Evolutionary conservation across 139 green algal genomes (phyloP), one percentile per base, ranked within the genome.

Genomic region (Tetraselmis striata): DNA sequence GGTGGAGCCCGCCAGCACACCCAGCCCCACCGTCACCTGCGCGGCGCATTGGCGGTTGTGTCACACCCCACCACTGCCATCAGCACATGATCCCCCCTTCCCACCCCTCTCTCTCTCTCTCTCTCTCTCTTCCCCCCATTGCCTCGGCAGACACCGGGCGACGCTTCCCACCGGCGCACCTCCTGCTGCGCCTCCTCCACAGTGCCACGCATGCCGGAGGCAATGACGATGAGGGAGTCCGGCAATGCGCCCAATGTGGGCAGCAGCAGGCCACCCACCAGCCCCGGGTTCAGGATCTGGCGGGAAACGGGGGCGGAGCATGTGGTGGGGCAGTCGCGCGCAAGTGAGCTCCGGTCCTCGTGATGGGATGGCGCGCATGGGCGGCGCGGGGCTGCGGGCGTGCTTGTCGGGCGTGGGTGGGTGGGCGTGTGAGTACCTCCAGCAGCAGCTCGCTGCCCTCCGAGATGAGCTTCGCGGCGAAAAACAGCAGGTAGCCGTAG

Each of bases 401-500:
- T n/a, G n/a, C n/a, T n/a, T n/a, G n/a, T n/a, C n/a, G n/a, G n/a
- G n/a, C n/a, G n/a, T n/a, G n/a, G n/a, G n/a, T n/a, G n/a, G n/a
- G n/a, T n/a, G n/a, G n/a, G n/a, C n/a, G n/a, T n/a, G n/a, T n/a
- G n/a, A n/a, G n/a, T n/a, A 90, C 81, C 76, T 95, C 88, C 76
- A 95, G 90, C 80, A 95, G 87, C 83, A 93, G 77, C 86, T 95
- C 91, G 45, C 78, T 88, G 45, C 91, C 91, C 30, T 94, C 90
- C 23, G 86, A 87, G 25, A 95, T 87, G 81, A 91, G 78, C 0
- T 85, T 85, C 0, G 91, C 91, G n/a, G 85, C 91, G 77, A 87
- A 77, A 0, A 94, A 77, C 1, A 91, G 79, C 28, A 88, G 28
- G 84, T 86, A 92, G 0, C 89, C 89, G 59, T 91, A 93, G 0